These are phyloP conservation scores for Marvania coccoides DNA, from an alignment of 139 green algal species.

Conservation along the genomic window DNA sequence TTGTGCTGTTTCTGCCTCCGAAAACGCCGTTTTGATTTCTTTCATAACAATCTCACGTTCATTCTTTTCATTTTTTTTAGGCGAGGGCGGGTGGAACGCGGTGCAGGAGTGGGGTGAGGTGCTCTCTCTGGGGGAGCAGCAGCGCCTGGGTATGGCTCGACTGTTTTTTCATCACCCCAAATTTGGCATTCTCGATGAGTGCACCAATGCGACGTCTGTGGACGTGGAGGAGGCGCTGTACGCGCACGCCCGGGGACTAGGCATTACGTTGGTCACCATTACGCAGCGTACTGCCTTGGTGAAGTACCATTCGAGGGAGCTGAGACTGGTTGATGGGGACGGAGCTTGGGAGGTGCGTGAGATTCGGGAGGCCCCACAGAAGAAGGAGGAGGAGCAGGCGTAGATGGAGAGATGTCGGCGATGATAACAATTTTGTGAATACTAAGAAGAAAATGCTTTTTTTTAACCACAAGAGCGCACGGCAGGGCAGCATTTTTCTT, in stretches of 20 bases:
- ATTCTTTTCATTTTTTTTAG: too few species aligned
- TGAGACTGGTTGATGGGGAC: slow-evolving; percentile 56
- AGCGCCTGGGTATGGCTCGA: slow-evolving; percentile 70
- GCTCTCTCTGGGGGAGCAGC: slow-evolving; percentile 68
- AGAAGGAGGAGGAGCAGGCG: not conserved
- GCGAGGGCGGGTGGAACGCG: slow-evolving; percentile 57
- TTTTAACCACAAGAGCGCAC: too few species aligned
- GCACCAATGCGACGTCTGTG: slow-evolving; percentile 67
- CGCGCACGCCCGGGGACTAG: slow-evolving; percentile 16
- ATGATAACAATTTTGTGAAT: too few species aligned
- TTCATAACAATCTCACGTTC: too few species aligned
- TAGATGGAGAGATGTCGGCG: too few species aligned
- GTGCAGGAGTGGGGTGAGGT: slow-evolving; percentile 52
- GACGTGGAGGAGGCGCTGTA: slow-evolving; percentile 67
- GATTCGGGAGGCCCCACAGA: slow-evolving; percentile 18
- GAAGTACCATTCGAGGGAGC: slow-evolving; percentile 53
- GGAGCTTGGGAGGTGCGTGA: slow-evolving; percentile 55
- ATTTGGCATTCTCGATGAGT: slow-evolving; percentile 66
- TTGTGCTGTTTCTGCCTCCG: too few species aligned
- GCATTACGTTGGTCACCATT: slow-evolving; percentile 17
- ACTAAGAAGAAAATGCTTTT: too few species aligned
- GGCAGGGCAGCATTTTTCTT: too few species aligned
- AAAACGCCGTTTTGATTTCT: too few species aligned
- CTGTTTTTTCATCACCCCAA: slow-evolving; percentile 65
- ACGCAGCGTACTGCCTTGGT: slow-evolving; percentile 50